phyloP scores from a whole-genome alignment of 805 yeast species.

The Yueomyces sp. region DNA sequence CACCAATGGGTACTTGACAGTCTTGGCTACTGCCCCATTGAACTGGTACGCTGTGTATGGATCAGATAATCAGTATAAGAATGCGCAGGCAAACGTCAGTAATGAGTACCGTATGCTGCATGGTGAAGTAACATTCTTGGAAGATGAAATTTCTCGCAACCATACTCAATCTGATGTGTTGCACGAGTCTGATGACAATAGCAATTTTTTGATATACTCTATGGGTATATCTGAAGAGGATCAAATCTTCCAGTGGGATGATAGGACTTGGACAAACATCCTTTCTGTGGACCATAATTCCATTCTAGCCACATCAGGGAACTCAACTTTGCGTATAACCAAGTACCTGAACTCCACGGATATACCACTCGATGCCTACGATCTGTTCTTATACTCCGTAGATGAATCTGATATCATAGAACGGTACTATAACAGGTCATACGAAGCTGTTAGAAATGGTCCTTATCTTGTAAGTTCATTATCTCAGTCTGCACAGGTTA shows the following conservation, averaged over 20 bases:
- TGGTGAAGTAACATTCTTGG: constrained; percentile 10
- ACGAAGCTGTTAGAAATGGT: constrained; percentile 59
- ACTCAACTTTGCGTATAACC: constrained; percentile 17
- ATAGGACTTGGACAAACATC: constrained; percentile 36
- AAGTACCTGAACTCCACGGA: neutral
- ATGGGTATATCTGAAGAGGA: constrained; percentile 53
- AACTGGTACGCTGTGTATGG: constrained; percentile 1
- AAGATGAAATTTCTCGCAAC: neutral
- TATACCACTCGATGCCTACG: constrained; percentile 9
- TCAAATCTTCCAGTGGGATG: constrained; percentile 59
- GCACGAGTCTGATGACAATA: neutral
- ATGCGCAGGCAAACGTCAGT: constrained; percentile 2
- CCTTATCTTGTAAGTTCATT: constrained; percentile 26
- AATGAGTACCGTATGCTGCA: constrained; percentile 14
- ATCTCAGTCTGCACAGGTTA: neutral
- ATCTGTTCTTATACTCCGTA: constrained; percentile 35
- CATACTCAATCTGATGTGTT: neutral
- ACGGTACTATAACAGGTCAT: constrained; percentile 34
- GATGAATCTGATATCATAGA: constrained; percentile 25
- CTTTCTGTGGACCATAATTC: constrained; percentile 61
- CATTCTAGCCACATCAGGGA: constrained; percentile 53
- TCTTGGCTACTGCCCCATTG: constrained; percentile 17
- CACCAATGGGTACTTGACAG: constrained; percentile 18
- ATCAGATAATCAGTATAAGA: neutral
- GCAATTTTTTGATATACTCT: constrained; percentile 41